Evolutionary conservation across 441 rosid genomes (phyloP), one percentile per base, ranked within the genome.

Genomic region (Mallotus repandus): DNA sequence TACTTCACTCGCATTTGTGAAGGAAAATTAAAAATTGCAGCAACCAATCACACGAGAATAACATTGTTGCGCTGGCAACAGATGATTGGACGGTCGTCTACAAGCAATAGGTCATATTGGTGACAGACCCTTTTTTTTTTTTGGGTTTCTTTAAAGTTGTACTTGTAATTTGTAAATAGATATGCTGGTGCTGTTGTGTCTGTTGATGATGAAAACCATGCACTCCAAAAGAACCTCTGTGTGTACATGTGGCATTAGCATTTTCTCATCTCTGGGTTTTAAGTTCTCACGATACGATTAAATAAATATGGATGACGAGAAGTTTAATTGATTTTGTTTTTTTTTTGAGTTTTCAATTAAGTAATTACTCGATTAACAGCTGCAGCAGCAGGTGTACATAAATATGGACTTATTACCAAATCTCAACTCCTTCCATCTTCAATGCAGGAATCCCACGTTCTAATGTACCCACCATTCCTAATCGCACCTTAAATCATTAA

Each of bases 391-490:
- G 78, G 76, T 74, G 25, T 62, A 74, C 64, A 29, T 3, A 66
- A 48, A 63, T 32, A 45, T 61, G 65, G 54, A 76, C 2, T 60
- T 82, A 61, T 77, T 60, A 84, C 86, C 87, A 86, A 84, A 83
- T 76, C 80, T 77, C 72, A 72, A 79, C 81, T 68, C 74, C 83
- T 70, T 66, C 67, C 52, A 66, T 73, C 63, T 71, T 71, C 43
- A 68, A 74, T 45, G 58, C 74, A 73, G 79, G 88, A 81, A 86
- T 84, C 89, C 91, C 79, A 87, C 79, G 83, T 72, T 76, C 48
- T 77, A 35, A 35, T 50, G 32, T 29, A 29, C 32, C 32, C 32
- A 29, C 32, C 32, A 29, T 3, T 29, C 32, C 32, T 29, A 29
- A 29, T 29, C 32, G 32, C 32, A 29, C 32, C 32, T 29, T 1